These are phyloP conservation scores for Aethionema arabicum DNA, from an alignment of 345 rosid genomes.

Conservation along the genomic window DNA sequence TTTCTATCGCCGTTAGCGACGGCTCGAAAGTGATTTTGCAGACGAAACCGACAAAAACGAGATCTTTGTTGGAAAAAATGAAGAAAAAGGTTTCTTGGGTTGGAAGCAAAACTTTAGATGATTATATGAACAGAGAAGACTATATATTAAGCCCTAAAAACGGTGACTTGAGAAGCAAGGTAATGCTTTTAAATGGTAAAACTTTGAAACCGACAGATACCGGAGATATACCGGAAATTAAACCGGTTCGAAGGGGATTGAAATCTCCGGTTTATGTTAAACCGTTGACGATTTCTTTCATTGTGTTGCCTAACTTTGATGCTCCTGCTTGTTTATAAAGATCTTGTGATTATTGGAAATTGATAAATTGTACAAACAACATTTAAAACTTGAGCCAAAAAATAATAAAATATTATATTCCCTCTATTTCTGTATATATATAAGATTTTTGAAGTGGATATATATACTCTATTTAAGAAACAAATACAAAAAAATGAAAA, in stretches of 20 bases:
- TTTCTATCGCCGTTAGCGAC: conserved; percentile 46
- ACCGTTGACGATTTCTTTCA: conserved; percentile 68
- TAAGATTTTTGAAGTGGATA: too few relatives aligned
- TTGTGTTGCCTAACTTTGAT: conserved; percentile 73
- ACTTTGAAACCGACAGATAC: conserved; percentile 53
- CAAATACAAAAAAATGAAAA: too few relatives aligned
- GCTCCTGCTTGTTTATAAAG: conserved; percentile 62
- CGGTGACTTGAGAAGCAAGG: conserved; percentile 61
- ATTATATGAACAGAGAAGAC: conserved; percentile 63
- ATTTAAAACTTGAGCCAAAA: too few relatives aligned
- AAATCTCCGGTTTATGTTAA: conserved; percentile 53
- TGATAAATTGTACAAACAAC: not conserved
- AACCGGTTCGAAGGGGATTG: conserved; percentile 47
- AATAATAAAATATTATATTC: too few relatives aligned
- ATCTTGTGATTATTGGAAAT: not conserved
- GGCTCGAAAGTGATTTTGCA: conserved; percentile 41
- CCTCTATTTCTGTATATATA: too few relatives aligned
- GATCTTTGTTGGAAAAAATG: conserved; percentile 39
- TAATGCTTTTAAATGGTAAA: conserved; percentile 72
- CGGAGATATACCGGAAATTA: conserved; percentile 58
- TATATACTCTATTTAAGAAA: too few relatives aligned
- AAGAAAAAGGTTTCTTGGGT: conserved; percentile 67
- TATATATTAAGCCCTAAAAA: conserved; percentile 79
- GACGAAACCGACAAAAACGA: conserved; percentile 31
- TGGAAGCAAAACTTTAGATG: conserved; percentile 51